Evolutionary conservation across 345 rosid species (phyloP).

Genomic region (Chamaenerion angustifolium): DNA sequence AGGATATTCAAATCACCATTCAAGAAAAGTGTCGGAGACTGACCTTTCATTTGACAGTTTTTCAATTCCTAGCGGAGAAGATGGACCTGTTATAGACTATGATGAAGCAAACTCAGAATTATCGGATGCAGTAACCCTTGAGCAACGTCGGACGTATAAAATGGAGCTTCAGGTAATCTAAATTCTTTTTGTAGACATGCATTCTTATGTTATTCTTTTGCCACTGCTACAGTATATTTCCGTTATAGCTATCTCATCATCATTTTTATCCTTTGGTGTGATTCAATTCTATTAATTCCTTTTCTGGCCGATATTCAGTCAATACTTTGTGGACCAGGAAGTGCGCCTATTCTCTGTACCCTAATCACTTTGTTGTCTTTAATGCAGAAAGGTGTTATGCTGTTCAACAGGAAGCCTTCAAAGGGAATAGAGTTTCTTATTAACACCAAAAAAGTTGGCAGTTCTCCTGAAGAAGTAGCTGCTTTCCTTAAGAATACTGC

Average conservation of each 20-base stretch:
- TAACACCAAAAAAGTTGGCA: constrained; percentile 54
- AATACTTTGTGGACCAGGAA: no score
- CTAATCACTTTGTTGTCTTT: constrained; percentile 21
- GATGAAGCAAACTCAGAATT: constrained; percentile 60
- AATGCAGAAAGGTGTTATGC: constrained; percentile 79
- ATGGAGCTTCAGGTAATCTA: constrained; percentile 79
- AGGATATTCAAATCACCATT: constrained; percentile 36
- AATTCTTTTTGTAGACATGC: constrained; percentile 1
- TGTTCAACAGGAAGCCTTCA: constrained; percentile 81
- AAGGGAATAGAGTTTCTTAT: constrained; percentile 83
- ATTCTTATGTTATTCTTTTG: no score
- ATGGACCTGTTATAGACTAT: constrained; percentile 38
- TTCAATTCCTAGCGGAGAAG: constrained; percentile 41
- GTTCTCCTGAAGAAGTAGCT: constrained; percentile 75
- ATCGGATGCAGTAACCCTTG: constrained; percentile 73
- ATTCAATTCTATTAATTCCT: no score
- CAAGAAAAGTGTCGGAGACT: constrained; percentile 32
- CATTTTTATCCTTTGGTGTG: no score
- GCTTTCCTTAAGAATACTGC: constrained; percentile 53
- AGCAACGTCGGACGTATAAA: constrained; percentile 82
- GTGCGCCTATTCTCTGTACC: constrained; percentile 1
- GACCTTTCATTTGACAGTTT: constrained; percentile 38
- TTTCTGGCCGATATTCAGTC: no score
- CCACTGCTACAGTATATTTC: no score
- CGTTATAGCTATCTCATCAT: no score